Conservation (phyloP, 495 filamentous ascomycete species). For the Apiosordaria backusii region DNA sequence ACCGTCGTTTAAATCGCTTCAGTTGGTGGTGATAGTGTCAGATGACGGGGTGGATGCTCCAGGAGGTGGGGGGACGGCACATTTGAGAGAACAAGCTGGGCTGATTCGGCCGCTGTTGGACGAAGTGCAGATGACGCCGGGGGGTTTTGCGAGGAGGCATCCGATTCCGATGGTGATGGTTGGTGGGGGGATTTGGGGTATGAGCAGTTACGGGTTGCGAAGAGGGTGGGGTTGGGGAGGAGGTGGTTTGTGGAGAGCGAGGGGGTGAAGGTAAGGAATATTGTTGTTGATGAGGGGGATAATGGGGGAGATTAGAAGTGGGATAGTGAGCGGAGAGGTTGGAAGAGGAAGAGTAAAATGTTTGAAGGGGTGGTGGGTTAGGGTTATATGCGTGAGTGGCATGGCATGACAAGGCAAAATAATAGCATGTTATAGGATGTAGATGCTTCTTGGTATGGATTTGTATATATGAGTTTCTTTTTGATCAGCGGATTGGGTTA, state of each 20-base stretch:
- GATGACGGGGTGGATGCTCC: constrained; percentile 50
- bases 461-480: background rate
- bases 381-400: background rate
- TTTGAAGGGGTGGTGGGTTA: background rate
- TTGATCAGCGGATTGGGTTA: background rate
- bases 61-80: constrained; percentile 22
- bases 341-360: background rate
- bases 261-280: constrained; percentile 72
- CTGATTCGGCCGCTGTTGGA: constrained; percentile 71
- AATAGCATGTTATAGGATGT: too few relatives aligned
- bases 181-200: constrained; percentile 65
- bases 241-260: constrained; percentile 78
- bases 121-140: constrained; percentile 63
- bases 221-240: constrained; percentile 66
- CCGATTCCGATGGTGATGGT: constrained; percentile 84
- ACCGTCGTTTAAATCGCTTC: constrained; percentile 56
- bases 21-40: constrained; percentile 80
- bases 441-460: background rate
- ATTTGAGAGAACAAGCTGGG: background rate
- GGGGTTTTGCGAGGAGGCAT: constrained; percentile 67
- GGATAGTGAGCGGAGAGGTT: background rate
- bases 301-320: background rate
- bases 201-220: constrained; percentile 56
- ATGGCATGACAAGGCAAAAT: too few relatives aligned
- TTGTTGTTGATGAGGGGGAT: constrained; percentile 59